Conservation (phyloP, 257 asterid genomes). For the Anisodus tanguticus region DNA sequence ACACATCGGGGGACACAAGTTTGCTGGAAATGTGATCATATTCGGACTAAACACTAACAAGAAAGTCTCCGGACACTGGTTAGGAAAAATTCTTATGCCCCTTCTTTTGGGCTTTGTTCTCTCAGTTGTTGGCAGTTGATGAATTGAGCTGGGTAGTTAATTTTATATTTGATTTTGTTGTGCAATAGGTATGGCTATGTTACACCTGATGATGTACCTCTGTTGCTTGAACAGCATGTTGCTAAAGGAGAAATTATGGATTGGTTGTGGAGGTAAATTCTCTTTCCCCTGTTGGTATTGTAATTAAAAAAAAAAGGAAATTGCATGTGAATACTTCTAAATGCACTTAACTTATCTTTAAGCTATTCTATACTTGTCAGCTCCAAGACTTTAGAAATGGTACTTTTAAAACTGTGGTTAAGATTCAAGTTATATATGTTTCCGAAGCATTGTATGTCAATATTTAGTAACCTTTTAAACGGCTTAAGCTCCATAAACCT, state of each 20-base stretch:
- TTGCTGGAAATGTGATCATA: conserved; percentile 86
- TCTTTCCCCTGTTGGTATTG: not conserved
- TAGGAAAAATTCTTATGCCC: conserved; percentile 36
- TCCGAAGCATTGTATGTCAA: no score
- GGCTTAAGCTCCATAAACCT: no score
- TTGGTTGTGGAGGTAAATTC: conserved; percentile 77
- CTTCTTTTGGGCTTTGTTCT: not conserved
- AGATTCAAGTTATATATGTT: no score
- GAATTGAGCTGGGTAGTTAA: conserved; percentile 8
- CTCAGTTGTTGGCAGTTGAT: not conserved
- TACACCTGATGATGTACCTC: conserved; percentile 83
- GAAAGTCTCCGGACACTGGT: conserved; percentile 92
- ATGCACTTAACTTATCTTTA: not conserved
- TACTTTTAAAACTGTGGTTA: no score
- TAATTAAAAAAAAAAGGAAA: not conserved
- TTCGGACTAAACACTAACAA: conserved; percentile 67
- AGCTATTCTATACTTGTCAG: no score
- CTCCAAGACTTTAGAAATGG: no score
- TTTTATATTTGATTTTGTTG: conserved; percentile 35
- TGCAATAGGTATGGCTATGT: conserved; percentile 88
- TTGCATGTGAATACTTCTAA: not conserved
- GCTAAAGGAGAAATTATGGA: conserved; percentile 81
- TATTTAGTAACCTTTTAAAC: no score
- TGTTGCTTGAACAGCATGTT: conserved; percentile 81
- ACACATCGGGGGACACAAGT: conserved; percentile 89